Percentiles rank a stretch among this genome's conserved stretches.
phyloP scores from a whole-genome alignment of 495 filamentous ascomycete genomes.

The Xylaria longipes region DNA sequence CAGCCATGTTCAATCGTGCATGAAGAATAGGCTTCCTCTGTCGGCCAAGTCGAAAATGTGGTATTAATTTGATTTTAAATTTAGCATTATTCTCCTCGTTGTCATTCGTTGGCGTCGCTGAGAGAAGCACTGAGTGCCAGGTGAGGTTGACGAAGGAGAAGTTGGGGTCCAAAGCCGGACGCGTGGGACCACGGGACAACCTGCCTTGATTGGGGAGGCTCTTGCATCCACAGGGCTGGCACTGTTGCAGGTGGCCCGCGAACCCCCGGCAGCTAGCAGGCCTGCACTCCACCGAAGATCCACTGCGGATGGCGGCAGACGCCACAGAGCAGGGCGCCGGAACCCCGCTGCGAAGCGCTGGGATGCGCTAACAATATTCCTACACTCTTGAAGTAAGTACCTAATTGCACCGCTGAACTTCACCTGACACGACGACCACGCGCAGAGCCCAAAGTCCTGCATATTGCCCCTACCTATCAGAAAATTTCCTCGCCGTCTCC shows the following conservation, averaged over 20 bases:
- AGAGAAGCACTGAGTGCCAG: not conserved
- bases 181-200: not conserved
- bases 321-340: conserved; percentile 13
- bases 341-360: not conserved
- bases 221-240: conserved; percentile 22
- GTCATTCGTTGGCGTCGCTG: not conserved
- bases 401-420: conserved; percentile 19
- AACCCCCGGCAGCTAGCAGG: conserved; percentile 16
- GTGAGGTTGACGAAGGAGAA: conserved; percentile 16
- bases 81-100: conserved; percentile 4
- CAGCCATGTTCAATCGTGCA: conserved; percentile 22
- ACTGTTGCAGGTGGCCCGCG: conserved; percentile 25
- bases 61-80: conserved; percentile 9
- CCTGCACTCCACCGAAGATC: conserved; percentile 11
- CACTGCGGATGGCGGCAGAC: conserved; percentile 22
- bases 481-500: not conserved
- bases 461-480: conserved; percentile 23
- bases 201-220: not conserved
- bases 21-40: conserved; percentile 24
- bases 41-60: not conserved
- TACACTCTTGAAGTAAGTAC: too few species aligned
- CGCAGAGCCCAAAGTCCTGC: conserved; percentile 17
- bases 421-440: conserved; percentile 13
- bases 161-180: conserved; percentile 20
- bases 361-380: not conserved